phyloP scores from a whole-genome alignment of 805 yeast species.

The Naumovozyma baii region DNA sequence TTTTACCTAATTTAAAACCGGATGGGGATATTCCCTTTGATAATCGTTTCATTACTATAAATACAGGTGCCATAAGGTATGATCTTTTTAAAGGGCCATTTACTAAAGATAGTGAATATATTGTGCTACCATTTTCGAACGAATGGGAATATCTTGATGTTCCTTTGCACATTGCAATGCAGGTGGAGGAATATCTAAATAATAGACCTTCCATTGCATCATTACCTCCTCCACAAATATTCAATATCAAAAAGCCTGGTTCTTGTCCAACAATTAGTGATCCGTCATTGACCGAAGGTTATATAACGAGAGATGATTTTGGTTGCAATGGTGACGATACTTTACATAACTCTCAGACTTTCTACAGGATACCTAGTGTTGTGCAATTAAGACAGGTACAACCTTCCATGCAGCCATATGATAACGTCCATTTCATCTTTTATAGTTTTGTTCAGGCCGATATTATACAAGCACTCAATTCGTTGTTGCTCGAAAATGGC shows the following conservation, averaged over 20 bases:
- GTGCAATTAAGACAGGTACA: constrained; percentile 37
- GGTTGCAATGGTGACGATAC: constrained; percentile 87
- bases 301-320: constrained; percentile 72
- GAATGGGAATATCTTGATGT: constrained; percentile 62
- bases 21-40: constrained; percentile 13
- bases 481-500: constrained; percentile 4
- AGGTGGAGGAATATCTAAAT: constrained; percentile 49
- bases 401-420: constrained; percentile 14
- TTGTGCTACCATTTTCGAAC: constrained; percentile 78
- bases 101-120: constrained; percentile 69
- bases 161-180: constrained; percentile 47
- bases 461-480: constrained; percentile 37
- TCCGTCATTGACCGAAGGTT: constrained; percentile 48
- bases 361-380: constrained; percentile 69
- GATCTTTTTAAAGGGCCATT: constrained; percentile 79
- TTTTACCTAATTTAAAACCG: constrained; percentile 38
- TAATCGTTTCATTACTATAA: constrained; percentile 52
- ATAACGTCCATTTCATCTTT: constrained; percentile 59
- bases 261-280: constrained; percentile 19
- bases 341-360: constrained; percentile 47
- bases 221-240: constrained; percentile 11
- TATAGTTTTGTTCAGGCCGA: constrained; percentile 62
- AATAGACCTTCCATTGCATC: constrained; percentile 26
- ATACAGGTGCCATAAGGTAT: constrained; percentile 83
- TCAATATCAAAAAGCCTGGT: neutral